Evolutionary conservation across 2,329 filamentous ascomycete genomes (phyloP).

Genomic region (Trichoderma breve): DNA sequence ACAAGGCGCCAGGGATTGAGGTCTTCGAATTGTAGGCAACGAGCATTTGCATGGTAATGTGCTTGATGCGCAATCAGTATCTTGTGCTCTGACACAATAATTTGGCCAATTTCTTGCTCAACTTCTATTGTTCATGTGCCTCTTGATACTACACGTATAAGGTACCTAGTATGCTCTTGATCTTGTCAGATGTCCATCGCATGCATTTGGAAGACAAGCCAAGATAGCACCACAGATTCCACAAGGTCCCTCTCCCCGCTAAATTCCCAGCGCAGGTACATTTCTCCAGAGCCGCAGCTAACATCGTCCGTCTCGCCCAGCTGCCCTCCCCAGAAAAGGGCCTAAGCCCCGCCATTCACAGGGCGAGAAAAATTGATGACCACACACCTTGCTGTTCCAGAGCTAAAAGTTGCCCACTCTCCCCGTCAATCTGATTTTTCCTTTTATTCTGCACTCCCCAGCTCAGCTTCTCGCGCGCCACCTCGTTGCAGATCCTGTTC

Average conservation of each 20-base stretch:
- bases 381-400: constrained; percentile 26
- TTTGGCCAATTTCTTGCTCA: not conserved
- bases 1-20: not conserved
- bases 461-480: not conserved
- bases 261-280: not conserved
- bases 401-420: constrained; percentile 22
- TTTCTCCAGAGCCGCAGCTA: not conserved
- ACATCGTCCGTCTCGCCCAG: not conserved
- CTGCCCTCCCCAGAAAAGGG: not conserved
- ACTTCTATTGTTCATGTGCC: not conserved
- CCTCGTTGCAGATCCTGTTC: constrained; percentile 4
- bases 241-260: not conserved
- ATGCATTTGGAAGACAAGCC: not conserved
- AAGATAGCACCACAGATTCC: not conserved
- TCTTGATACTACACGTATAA: not conserved
- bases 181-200: not conserved
- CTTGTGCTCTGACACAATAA: not conserved
- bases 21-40: not conserved
- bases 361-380: constrained; percentile 42
- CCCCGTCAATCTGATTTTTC: constrained; percentile 19
- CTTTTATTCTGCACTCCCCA: constrained; percentile 8
- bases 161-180: not conserved
- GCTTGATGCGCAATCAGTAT: not conserved
- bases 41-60: not conserved
- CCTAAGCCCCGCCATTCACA: constrained; percentile 38